Evolutionary conservation across 768 basidiomycete genomes (phyloP).

Genomic region (Tylopilus felleus): DNA sequence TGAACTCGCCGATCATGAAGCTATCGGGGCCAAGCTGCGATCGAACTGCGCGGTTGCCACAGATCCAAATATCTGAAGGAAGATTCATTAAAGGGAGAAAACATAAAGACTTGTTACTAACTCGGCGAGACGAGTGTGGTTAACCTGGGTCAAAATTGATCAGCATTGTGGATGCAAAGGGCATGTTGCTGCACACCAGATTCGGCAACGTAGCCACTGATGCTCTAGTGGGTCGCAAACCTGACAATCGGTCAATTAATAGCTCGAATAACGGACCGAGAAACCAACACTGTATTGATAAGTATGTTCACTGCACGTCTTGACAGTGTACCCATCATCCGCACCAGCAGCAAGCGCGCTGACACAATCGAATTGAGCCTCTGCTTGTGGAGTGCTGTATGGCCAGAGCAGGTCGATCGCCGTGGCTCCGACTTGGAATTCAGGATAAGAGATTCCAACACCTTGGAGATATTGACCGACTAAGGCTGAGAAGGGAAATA

Average conservation of each 20-base stretch:
- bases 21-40: slow-evolving; percentile 45
- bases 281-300: too few relatives aligned
- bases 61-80: slow-evolving; percentile 49
- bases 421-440: slow-evolving; percentile 49
- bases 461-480: slow-evolving; percentile 46
- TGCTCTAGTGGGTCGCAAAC: too few relatives aligned
- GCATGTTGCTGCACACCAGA: too few relatives aligned
- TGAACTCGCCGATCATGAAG: slow-evolving; percentile 54
- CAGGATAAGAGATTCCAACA: slow-evolving; percentile 37
- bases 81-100: not conserved
- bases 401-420: slow-evolving; percentile 52
- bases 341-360: too few relatives aligned
- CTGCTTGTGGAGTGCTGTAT: slow-evolving; percentile 18
- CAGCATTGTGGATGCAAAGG: not conserved
- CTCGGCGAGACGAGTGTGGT: slow-evolving; percentile 49
- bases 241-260: too few relatives aligned
- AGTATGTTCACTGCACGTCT: too few relatives aligned
- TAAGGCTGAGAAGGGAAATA: slow-evolving; percentile 34
- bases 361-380: too few relatives aligned
- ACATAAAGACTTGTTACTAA: slow-evolving; percentile 20
- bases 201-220: too few relatives aligned
- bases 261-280: too few relatives aligned
- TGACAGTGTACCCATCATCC: too few relatives aligned
- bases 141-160: slow-evolving; percentile 36
- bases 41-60: slow-evolving; percentile 51